These are phyloP conservation scores for Ceratocystis cubensis DNA, from an alignment of 2,329 filamentous ascomycete species.

Conservation along the genomic window DNA sequence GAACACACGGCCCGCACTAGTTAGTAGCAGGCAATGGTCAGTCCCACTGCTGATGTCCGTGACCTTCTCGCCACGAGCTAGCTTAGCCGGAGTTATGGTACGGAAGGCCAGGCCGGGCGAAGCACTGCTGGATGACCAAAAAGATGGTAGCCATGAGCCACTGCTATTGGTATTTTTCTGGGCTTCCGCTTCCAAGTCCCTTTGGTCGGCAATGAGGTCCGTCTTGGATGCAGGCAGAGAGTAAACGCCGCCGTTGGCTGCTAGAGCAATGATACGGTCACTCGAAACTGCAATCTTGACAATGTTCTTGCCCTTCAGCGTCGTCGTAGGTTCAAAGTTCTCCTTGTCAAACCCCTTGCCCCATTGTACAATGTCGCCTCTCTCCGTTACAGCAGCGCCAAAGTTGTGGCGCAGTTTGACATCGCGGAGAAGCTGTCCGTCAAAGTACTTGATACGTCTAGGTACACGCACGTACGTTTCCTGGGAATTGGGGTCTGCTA, in stretches of 20 bases:
- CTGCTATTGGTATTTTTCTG: constrained; percentile 25
- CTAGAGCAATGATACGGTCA: constrained; percentile 72
- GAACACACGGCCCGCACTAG: constrained; percentile 73
- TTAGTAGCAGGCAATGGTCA: constrained; percentile 78
- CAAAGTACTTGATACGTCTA: constrained; percentile 65
- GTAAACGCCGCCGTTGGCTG: constrained; percentile 64
- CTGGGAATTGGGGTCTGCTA: constrained; percentile 72
- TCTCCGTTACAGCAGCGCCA: constrained; percentile 75
- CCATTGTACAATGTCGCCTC: constrained; percentile 87
- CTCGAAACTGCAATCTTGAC: constrained; percentile 62
- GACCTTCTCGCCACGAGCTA: constrained; percentile 60
- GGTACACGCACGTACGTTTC: constrained; percentile 71
- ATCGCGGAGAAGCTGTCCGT: constrained; percentile 72
- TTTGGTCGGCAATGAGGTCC: constrained; percentile 55
- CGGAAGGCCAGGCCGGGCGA: constrained; percentile 53
- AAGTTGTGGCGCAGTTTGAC: constrained; percentile 73
- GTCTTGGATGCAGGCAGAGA: constrained; percentile 64
- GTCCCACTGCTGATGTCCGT: constrained; percentile 63
- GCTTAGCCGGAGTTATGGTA: constrained; percentile 49
- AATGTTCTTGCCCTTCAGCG: constrained; percentile 71
- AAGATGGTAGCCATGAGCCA: constrained; percentile 52
- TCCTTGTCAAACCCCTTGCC: constrained; percentile 61
- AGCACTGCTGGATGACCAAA: constrained; percentile 42
- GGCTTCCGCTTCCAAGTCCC: constrained; percentile 36
- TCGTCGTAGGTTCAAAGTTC: constrained; percentile 51